Percentiles rank a stretch among this genome's conserved stretches.
These are phyloP conservation scores for Ambrosia artemisiifolia DNA, from an alignment of 129 eudicot genomes.

Conservation along the genomic window DNA sequence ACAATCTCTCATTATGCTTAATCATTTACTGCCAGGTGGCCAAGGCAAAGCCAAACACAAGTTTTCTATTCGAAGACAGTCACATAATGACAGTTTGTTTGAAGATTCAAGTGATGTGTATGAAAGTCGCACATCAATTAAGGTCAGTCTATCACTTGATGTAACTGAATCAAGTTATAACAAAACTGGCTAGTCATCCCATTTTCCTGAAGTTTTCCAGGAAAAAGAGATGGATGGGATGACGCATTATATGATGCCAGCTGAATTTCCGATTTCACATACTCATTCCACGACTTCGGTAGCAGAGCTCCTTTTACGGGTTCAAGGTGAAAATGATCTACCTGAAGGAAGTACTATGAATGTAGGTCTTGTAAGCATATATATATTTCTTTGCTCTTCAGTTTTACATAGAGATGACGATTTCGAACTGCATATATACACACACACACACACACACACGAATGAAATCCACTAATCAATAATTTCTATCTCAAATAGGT, in stretches of 20 bases:
- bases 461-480: neutral
- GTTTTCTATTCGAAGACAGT: conserved; percentile 35
- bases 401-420: neutral
- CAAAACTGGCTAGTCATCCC: neutral
- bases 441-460: no score
- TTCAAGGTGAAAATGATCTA: conserved; percentile 35
- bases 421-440: neutral
- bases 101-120: conserved; percentile 19
- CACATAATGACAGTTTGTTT: conserved; percentile 22
- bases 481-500: neutral
- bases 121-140: conserved; percentile 23
- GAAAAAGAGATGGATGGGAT: conserved; percentile 36
- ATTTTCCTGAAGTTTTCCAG: conserved; percentile 32
- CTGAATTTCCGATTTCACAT: conserved; percentile 26
- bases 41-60: conserved; percentile 47
- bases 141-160: conserved; percentile 26
- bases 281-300: conserved; percentile 36
- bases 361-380: conserved; percentile 32
- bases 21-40: conserved; percentile 44
- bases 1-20: conserved; percentile 18
- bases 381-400: neutral
- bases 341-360: conserved; percentile 27
- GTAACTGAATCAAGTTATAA: conserved; percentile 21
- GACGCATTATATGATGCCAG: conserved; percentile 18
- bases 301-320: conserved; percentile 53